Evolutionary conservation across 2,329 filamentous ascomycete species (phyloP).

Genomic region (Colletotrichum navitas): DNA sequence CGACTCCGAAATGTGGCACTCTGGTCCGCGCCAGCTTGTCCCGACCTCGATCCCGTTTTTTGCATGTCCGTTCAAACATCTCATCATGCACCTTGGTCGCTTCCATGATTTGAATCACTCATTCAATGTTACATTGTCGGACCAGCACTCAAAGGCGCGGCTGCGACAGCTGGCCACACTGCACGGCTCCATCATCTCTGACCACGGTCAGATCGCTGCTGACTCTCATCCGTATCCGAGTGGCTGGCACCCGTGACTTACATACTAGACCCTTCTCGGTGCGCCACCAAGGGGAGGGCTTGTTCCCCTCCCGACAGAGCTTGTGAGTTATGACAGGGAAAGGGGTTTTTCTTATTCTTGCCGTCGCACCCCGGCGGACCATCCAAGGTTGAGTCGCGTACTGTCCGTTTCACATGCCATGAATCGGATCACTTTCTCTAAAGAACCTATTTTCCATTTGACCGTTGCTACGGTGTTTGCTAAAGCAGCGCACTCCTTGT

Average conservation of each 20-base stretch:
- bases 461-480: neutral
- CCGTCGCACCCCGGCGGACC: constrained; percentile 1
- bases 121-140: neutral
- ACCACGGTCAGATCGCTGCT: constrained; percentile 5
- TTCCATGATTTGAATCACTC: neutral
- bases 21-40: neutral
- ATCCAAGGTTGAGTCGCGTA: constrained; percentile 10
- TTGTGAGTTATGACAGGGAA: neutral
- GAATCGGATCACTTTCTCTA: constrained; percentile 9
- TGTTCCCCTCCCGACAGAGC: constrained; percentile 2
- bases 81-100: neutral
- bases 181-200: neutral
- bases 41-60: neutral
- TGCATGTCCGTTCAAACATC: neutral
- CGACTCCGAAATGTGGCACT: neutral
- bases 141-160: neutral
- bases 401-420: constrained; percentile 34
- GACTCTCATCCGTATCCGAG: neutral
- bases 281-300: constrained; percentile 12
- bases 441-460: neutral
- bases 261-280: neutral
- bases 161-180: neutral
- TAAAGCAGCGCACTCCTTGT: neutral
- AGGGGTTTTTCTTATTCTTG: constrained; percentile 18
- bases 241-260: constrained; percentile 20